Percentiles rank a stretch among this genome's conserved stretches.
phyloP scores from a whole-genome alignment of 768 basidiomycete genomes.

The Russula sp. region DNA sequence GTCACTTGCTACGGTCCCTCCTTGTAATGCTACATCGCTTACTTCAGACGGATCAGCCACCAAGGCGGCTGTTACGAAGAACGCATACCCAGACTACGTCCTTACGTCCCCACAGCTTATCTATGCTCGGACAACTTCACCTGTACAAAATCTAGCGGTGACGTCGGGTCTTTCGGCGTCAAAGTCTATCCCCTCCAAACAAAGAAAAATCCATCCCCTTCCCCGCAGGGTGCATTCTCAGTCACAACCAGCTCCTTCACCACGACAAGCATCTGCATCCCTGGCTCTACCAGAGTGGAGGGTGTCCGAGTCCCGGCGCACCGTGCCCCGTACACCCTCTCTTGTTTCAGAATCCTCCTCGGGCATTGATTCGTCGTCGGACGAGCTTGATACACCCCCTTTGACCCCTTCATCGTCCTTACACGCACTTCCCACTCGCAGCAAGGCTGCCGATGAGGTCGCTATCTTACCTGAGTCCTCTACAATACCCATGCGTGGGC shows the following conservation, averaged over 20 bases:
- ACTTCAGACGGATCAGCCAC: too few relatives aligned
- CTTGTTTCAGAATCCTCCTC: constrained; percentile 11
- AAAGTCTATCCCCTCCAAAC: not conserved
- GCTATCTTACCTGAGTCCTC: not conserved
- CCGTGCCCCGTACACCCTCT: constrained; percentile 8
- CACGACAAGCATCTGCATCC: not conserved
- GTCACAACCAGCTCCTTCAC: not conserved
- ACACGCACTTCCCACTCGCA: not conserved
- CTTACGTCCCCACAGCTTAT: not conserved
- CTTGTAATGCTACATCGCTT: not conserved
- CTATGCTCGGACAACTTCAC: too few relatives aligned
- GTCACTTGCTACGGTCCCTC: not conserved
- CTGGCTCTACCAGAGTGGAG: not conserved
- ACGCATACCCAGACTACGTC: not conserved
- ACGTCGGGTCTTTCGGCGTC: not conserved
- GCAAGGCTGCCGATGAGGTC: not conserved
- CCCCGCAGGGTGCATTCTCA: not conserved
- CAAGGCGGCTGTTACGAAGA: not conserved
- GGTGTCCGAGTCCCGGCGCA: not conserved
- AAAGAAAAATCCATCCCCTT: not conserved
- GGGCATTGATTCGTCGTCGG: constrained; percentile 3
- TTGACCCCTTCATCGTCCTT: constrained; percentile 3
- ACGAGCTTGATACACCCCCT: constrained; percentile 25
- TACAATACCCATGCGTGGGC: not conserved
- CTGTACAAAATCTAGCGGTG: not conserved